Evolutionary conservation across 1,284 basidiomycete genomes (phyloP), one percentile per base, ranked within the genome.

Genomic region (Cutaneotrichosporon cyanovorans): DNA sequence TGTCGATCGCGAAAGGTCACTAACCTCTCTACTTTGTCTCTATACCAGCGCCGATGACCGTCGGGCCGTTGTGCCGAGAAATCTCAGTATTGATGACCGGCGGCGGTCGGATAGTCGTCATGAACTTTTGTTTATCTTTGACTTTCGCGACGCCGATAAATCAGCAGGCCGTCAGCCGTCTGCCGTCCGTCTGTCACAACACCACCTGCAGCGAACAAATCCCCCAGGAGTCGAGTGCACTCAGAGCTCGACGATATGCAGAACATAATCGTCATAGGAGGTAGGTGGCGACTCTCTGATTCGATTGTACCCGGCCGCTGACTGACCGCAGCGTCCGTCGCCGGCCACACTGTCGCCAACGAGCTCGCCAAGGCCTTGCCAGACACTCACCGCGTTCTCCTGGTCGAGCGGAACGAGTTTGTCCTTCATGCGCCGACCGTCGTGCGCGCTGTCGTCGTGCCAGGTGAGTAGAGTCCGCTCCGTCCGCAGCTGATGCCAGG

Each of bases 331-430:
- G 70, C 58, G 22, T 66, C 67, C 12, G 43, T 51, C 12, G 61
- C 68, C 2, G 71, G 71, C 4, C 63, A 63, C 34, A 42, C 33
- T 11, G 48, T 69, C 25, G 72, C 68, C 46, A 66, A 66, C n/a
- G 44, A 45, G 3, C 62, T 76, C n/a, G 48, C 55, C 4, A 54
- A 60, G 18, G 61, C 59, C 41, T 46, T 76, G 4, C 73, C 73
- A 1, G 18, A 50, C 0, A 58, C 63, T 5, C 69, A 75, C 50
- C 66, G 73, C 11, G 60, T 76, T 48, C 56, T 76, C 6, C 59
- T 76, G 7, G 68, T 76, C 53, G 75, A 75, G 46, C 62, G 68
- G 7, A 57, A 66, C 21, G 64, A 65, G 8, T 69, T 61, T 31
- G 61, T 63, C 2, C 74, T 62, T 48, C 73, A 66, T 63, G 60